These are phyloP conservation scores for Lophium mytilinum DNA, from an alignment of 495 filamentous ascomycete species.

Conservation along the genomic window DNA sequence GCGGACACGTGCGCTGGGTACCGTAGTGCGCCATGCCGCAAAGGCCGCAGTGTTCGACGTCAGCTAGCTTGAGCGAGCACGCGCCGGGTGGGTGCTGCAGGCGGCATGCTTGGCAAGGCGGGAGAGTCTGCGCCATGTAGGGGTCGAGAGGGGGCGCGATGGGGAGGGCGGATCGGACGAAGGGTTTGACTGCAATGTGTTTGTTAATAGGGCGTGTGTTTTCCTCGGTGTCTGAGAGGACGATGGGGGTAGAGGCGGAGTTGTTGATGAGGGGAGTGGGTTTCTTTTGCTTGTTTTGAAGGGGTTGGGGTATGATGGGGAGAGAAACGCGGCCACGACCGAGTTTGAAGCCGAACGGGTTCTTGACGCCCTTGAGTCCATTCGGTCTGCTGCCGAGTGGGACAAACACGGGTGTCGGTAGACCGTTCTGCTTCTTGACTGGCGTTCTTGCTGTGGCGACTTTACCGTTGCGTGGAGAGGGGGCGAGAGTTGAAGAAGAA, in stretches of 20 bases:
- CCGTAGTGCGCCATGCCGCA: constrained; percentile 64
- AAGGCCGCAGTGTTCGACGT: constrained; percentile 54
- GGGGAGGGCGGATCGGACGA: constrained; percentile 13
- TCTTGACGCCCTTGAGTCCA: too few species aligned
- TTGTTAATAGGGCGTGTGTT: too few species aligned
- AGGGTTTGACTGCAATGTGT: constrained; percentile 14
- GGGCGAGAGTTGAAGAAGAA: background rate
- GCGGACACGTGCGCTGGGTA: constrained; percentile 47
- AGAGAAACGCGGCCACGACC: too few species aligned
- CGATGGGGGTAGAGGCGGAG: background rate
- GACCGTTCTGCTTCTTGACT: too few species aligned
- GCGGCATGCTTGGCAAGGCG: constrained; percentile 47
- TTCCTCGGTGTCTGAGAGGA: too few species aligned
- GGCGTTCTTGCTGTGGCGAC: background rate
- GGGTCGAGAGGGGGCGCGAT: background rate
- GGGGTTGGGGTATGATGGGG: too few species aligned
- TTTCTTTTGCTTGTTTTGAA: background rate
- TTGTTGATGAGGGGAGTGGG: background rate
- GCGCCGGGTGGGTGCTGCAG: constrained; percentile 44
- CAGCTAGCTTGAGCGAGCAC: constrained; percentile 54
- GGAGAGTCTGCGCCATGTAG: constrained; percentile 1
- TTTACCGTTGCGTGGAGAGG: background rate
- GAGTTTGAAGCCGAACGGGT: too few species aligned
- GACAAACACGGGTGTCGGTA: too few species aligned
- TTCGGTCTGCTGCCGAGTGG: too few species aligned